These are phyloP conservation scores for Nothophoma quercina DNA, from an alignment of 2,329 filamentous ascomycete species.

Conservation along the genomic window DNA sequence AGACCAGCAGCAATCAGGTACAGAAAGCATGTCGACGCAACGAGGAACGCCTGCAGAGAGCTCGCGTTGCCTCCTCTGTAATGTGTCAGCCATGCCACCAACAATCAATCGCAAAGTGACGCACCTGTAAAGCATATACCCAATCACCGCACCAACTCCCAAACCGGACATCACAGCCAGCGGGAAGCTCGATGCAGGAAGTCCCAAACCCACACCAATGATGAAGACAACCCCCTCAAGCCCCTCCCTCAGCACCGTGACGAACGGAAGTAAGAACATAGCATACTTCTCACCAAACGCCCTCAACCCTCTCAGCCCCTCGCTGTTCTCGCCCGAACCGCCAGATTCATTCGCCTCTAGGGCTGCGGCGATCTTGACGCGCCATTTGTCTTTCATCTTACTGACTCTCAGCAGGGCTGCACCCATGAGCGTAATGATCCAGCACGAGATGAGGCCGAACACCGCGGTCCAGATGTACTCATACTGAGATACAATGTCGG, in stretches of 20 bases:
- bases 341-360: constrained; percentile 62
- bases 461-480: constrained; percentile 82
- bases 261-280: constrained; percentile 84
- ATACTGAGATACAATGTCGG: constrained; percentile 69
- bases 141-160: constrained; percentile 68
- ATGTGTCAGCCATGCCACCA: constrained; percentile 27
- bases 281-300: constrained; percentile 75
- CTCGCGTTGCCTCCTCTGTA: constrained; percentile 62
- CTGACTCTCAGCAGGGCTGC: constrained; percentile 78
- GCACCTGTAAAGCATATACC: constrained; percentile 68
- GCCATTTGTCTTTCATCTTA: constrained; percentile 86
- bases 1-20: constrained; percentile 84
- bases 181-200: constrained; percentile 77
- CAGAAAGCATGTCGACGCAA: constrained; percentile 78
- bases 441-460: constrained; percentile 75
- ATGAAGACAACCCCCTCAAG: constrained; percentile 86
- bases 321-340: too few relatives aligned
- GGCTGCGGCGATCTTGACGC: constrained; percentile 76
- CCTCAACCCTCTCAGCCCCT: constrained; percentile 60
- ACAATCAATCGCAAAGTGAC: constrained; percentile 55
- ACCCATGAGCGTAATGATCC: constrained; percentile 83
- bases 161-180: constrained; percentile 78
- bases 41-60: constrained; percentile 75
- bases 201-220: constrained; percentile 79
- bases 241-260: constrained; percentile 83